Base-by-base conservation (phyloP, 768 basidiomycete genomes). In the Pleurotus eryngii region DNA sequence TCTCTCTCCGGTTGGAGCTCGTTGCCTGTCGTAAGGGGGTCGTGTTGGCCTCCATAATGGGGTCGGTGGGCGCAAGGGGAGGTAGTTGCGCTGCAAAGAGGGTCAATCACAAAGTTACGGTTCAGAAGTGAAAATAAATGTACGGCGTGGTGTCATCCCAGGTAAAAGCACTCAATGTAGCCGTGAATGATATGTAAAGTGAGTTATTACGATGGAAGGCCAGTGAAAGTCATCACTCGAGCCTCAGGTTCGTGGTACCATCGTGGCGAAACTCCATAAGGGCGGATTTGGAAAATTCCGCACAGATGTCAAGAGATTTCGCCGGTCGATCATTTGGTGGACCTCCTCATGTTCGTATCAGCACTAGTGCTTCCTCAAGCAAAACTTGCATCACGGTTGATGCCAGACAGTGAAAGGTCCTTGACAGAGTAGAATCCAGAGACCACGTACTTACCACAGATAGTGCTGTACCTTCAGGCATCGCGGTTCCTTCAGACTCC, bases 1-100 rank as follows among this genome's bases (percentile, higher is more conserved):
- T 54, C 42, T 54, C 51, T 42, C 51, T 54, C 37, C 51, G 51
- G 22, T 54, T 54, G 24, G 51, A 54, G 39, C 20, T 17, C 39
- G 51, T 42, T 20, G 51, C 37, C 38, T 39, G 51, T 18, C 39
- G 51, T 26, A 20, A 17, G 18, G 51, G 51, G 27, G 51, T 12
- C 5, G 51, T 24, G 3, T 20, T 18, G 12, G 37, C 51, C 12
- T 54, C 39, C 51, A 54, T 40, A 18, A 42, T 39, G 39, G 51
- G 39, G 39, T 54, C 39, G 15, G 39, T 54, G 12, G 51, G 51
- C 38, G 51, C 51, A 35, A 54, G 4, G 18, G 51, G 51, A 22
- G 51, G 51, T 22, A 42, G 18, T 17, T 37, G 39, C 26, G 51
- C 51, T 54, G 17, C 30, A 38, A 22, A 22, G 27, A 54, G 22